phyloP scores from a whole-genome alignment of 148 eudicot genomes.

The Fagopyrum homotropicum region DNA sequence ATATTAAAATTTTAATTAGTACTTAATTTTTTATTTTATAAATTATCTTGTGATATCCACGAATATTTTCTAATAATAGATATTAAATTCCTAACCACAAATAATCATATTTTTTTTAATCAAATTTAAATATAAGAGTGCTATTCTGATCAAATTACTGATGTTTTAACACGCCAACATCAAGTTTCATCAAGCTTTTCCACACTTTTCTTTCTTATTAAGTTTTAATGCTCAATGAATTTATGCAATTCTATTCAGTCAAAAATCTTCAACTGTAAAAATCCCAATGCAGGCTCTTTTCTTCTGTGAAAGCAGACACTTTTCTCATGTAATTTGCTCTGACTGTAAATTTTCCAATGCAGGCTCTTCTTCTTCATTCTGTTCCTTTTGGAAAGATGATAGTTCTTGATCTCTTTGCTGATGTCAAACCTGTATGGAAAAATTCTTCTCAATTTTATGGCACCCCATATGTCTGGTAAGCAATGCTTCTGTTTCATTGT shows the following conservation, averaged over 20 bases:
- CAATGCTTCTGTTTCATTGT: conserved; percentile 13
- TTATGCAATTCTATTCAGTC: not conserved
- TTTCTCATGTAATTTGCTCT: not conserved
- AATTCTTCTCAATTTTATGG: conserved; percentile 83
- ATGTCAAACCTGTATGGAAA: conserved; percentile 86
- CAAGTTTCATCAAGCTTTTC: too few relatives aligned
- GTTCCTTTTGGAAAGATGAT: conserved; percentile 99
- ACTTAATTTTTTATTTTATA: too few relatives aligned
- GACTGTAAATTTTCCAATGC: conserved; percentile 16
- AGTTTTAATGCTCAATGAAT: not conserved
- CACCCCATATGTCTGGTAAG: conserved; percentile 92
- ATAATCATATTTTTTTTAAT: too few relatives aligned
- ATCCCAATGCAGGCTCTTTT: not conserved
- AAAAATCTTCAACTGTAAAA: not conserved
- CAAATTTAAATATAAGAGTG: too few relatives aligned
- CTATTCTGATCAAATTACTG: too few relatives aligned
- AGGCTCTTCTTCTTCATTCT: conserved; percentile 97
- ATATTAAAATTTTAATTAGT: too few relatives aligned
- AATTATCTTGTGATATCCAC: too few relatives aligned
- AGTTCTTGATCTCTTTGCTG: conserved; percentile 99
- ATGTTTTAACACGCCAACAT: too few relatives aligned
- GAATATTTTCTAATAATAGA: too few relatives aligned
- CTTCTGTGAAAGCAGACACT: not conserved
- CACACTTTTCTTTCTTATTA: not conserved
- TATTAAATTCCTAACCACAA: too few relatives aligned